Evolutionary conservation across 345 rosid species (phyloP), one percentile per base, ranked within the genome.

Genomic region (Corymbia maculata): DNA sequence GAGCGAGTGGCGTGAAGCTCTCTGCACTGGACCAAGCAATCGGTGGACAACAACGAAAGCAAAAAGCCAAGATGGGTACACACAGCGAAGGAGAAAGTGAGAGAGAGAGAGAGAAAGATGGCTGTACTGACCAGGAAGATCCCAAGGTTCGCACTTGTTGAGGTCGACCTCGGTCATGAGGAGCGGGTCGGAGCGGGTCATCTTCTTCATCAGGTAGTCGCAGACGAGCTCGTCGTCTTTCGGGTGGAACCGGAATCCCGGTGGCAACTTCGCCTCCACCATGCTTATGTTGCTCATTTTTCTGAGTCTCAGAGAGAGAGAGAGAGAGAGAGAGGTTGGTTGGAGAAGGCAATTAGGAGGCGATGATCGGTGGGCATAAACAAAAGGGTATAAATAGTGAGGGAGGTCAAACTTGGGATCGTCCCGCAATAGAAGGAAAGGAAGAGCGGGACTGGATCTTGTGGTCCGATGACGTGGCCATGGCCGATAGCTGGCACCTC

Each of bases 91-190:
- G 44, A 51, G 64, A 52, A 30, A 52, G 51, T 0, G 86, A 44
- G 55, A 51, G 36, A 59, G 66, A 79, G 13, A 59, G 52, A 45
- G 8, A 59, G 10, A 50, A 16, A 30, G 12, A 45, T n/a, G 36
- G 32, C 19, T 45, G 55, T 6, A 87, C 92, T 87, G 52, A 97
- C 99, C 97, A 21, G 99, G 99, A 89, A 97, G 91, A 64, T 97
- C 98, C 99, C 99, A 97, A 84, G 99, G 99, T 86, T 97, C 99
- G 52, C 94, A 95, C 93, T 94, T 96, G 97, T 97, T 97, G 92
- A 96, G 98, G 90, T 97, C 98, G 85, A 97, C 99, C 42, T 94
- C 96, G 55, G 94, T 90, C 92, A 97, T 53, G 87, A 95, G 92
- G 86, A 92, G 91, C 47, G 92, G 88, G 24, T 91, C 92, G 8